Conservation (phyloP, 495 filamentous ascomycete genomes). For the Xylaria palmicola region DNA sequence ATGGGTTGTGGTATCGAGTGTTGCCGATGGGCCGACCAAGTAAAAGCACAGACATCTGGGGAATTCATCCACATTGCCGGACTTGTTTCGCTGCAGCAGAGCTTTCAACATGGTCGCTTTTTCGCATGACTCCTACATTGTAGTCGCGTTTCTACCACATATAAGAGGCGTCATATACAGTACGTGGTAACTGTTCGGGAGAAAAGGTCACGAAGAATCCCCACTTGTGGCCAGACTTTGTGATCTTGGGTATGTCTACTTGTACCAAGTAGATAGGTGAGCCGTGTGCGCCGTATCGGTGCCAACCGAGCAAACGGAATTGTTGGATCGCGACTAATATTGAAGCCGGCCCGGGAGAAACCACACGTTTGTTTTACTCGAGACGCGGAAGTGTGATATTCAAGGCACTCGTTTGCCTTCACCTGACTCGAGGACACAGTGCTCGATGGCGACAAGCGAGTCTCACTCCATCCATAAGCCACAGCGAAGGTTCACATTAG, state of each 20-base stretch:
- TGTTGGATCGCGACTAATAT: neutral
- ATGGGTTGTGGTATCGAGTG: neutral
- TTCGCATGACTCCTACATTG: neutral
- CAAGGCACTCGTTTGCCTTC: neutral
- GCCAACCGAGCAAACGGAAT: neutral
- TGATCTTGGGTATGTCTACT: neutral
- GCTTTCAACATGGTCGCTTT: neutral
- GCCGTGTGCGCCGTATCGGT: slow-evolving; percentile 1
- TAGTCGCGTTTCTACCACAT: slow-evolving; percentile 1
- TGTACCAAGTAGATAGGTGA: too few relatives aligned
- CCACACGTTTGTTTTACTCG: neutral
- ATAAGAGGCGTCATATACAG: slow-evolving; percentile 8
- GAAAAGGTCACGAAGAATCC: neutral
- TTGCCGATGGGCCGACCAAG: neutral
- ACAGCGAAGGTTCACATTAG: slow-evolving; percentile 1
- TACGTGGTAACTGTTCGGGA: neutral
- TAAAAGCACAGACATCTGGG: slow-evolving; percentile 12
- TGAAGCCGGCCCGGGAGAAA: slow-evolving; percentile 6
- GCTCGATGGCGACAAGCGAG: neutral
- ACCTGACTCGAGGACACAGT: slow-evolving; percentile 6
- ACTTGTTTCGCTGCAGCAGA: neutral
- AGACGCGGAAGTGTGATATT: neutral
- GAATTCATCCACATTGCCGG: slow-evolving; percentile 15
- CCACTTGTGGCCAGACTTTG: slow-evolving; percentile 10
- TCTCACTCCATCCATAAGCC: slow-evolving; percentile 7